Evolutionary conservation across 169 alveolate species (phyloP).

Genomic region (Eimeria praecox): DNA sequence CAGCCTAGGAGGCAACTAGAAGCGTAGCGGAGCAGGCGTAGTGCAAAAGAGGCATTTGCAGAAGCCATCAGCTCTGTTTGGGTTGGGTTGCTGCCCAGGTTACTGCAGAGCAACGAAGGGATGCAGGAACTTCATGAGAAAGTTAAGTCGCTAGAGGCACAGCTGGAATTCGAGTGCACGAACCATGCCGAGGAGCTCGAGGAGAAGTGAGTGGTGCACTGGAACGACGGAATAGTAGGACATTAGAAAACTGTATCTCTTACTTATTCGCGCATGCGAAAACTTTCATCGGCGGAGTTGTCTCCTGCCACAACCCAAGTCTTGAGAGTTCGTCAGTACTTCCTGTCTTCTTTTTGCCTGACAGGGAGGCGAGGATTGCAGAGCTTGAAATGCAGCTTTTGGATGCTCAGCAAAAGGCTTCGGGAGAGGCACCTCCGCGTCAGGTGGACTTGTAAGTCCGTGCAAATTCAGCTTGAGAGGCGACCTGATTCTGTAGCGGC

Average conservation of each 20-base stretch:
- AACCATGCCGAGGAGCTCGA: slow-evolving; percentile 42
- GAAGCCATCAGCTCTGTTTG: background rate
- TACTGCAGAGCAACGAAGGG: slow-evolving; percentile 21
- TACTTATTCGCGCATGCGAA: background rate
- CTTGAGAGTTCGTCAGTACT: background rate
- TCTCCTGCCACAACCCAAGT: background rate
- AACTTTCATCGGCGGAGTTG: background rate
- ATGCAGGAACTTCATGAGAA: slow-evolving; percentile 12
- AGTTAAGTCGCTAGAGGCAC: slow-evolving; percentile 46
- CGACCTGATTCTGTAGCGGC: background rate
- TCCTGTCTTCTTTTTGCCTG: background rate
- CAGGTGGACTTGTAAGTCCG: background rate
- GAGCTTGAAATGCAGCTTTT: slow-evolving; percentile 65
- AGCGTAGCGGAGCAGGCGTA: background rate
- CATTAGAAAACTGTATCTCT: background rate
- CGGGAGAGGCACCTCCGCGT: background rate
- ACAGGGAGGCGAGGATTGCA: slow-evolving; percentile 59
- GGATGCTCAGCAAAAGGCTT: slow-evolving; percentile 55
- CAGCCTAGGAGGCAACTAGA: background rate
- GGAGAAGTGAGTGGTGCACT: slow-evolving; percentile 25
- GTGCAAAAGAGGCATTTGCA: background rate
- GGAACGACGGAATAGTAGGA: background rate
- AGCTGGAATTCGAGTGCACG: slow-evolving; percentile 45
- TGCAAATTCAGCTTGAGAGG: background rate
- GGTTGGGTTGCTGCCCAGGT: background rate